Percentiles rank a stretch among this genome's conserved stretches.
Evolutionary conservation across 2,329 filamentous ascomycete genomes (phyloP).

Genomic region (Metarhizium brunneum): DNA sequence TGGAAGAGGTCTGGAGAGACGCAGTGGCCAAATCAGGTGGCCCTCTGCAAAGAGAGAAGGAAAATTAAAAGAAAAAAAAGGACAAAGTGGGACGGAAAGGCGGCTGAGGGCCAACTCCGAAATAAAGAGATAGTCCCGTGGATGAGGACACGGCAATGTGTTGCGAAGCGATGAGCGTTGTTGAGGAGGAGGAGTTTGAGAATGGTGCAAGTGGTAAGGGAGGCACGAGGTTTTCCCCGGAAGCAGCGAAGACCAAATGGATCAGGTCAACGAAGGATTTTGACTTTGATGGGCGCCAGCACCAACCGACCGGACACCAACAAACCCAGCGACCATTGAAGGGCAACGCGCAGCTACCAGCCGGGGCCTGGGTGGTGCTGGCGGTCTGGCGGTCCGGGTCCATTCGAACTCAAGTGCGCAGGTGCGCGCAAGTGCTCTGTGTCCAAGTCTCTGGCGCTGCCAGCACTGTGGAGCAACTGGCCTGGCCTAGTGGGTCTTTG

Average conservation of each 20-base stretch:
- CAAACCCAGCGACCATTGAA: neutral
- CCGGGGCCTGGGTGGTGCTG: neutral
- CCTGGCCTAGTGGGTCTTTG: no score
- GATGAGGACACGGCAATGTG: constrained; percentile 19
- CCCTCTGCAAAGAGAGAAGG: constrained; percentile 26
- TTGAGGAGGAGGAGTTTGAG: constrained; percentile 1
- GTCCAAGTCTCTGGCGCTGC: no score
- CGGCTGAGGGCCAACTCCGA: constrained; percentile 19
- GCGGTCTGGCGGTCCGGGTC: no score
- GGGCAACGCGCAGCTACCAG: neutral
- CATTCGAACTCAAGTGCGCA: no score
- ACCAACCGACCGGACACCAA: no score
- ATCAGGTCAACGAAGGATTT: constrained; percentile 26
- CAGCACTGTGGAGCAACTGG: no score
- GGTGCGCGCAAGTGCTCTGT: no score
- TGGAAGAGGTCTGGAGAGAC: neutral
- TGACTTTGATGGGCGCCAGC: constrained; percentile 16
- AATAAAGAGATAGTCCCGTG: constrained; percentile 19
- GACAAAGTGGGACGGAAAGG: constrained; percentile 10
- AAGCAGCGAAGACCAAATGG: constrained; percentile 21
- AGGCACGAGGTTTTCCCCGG: constrained; percentile 29
- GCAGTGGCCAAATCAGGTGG: constrained; percentile 7
- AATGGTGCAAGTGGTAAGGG: constrained; percentile 16
- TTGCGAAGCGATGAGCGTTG: constrained; percentile 15
- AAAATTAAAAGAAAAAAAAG: constrained; percentile 18